Conservation (phyloP, 495 filamentous ascomycete genomes). For the Lepraria neglecta region DNA sequence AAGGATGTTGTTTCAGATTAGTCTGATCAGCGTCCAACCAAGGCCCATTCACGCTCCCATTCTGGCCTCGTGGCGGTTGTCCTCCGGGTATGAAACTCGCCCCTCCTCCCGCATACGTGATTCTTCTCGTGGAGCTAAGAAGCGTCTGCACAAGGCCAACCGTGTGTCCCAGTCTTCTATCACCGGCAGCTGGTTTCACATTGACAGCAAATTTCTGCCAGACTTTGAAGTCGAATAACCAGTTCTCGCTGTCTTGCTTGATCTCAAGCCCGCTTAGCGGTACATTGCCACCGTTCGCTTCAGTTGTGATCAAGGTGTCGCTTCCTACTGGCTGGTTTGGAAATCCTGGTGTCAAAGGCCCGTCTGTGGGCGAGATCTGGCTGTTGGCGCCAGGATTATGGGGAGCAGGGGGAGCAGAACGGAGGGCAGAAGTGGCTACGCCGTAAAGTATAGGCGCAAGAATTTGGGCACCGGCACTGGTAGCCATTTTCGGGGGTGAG, state of each 20-base stretch:
- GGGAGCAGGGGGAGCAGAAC: too few relatives aligned
- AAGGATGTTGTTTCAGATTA: neutral
- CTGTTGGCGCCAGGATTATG: neutral
- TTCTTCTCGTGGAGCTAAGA: neutral
- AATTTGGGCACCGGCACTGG: neutral
- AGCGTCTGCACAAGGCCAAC: slow-evolving; percentile 4
- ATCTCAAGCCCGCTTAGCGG: neutral
- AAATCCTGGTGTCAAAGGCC: neutral
- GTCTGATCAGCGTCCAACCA: neutral
- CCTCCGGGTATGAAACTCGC: neutral
- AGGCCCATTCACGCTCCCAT: neutral
- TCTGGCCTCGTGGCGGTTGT: neutral
- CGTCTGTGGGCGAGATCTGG: neutral
- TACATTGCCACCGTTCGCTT: neutral
- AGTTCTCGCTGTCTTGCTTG: neutral
- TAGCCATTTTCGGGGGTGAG: neutral
- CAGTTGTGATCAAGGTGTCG: neutral
- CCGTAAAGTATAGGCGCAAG: neutral
- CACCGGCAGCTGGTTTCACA: neutral
- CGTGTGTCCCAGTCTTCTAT: neutral
- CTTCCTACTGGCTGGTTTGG: neutral
- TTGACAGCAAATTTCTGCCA: neutral
- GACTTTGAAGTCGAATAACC: neutral
- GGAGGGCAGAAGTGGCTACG: neutral
- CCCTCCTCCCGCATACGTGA: neutral